These are phyloP conservation scores for Fusarium sp. DNA, from an alignment of 2,329 filamentous ascomycete genomes.

Conservation along the genomic window DNA sequence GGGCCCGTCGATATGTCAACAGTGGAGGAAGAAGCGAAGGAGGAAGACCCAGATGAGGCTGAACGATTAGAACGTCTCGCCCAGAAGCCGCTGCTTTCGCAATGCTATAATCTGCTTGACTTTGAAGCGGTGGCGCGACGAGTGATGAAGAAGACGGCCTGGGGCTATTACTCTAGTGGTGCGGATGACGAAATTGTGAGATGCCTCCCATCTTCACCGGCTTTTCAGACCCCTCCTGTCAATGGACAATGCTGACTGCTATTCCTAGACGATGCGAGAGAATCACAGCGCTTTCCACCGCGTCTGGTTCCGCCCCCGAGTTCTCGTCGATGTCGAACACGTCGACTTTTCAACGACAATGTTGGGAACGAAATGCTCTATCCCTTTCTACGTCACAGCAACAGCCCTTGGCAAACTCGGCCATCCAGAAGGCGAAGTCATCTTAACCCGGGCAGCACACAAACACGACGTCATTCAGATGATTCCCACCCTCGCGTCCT, in stretches of 20 bases:
- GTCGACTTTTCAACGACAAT: conserved; percentile 89
- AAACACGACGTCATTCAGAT: conserved; percentile 94
- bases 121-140: conserved; percentile 14
- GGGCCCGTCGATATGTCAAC: not conserved
- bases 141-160: conserved; percentile 5
- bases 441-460: conserved; percentile 81
- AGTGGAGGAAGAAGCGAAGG: not conserved
- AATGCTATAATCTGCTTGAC: conserved; percentile 16
- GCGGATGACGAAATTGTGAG: conserved; percentile 28
- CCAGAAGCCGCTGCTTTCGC: conserved; percentile 11
- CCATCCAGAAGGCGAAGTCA: conserved; percentile 89
- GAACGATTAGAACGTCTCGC: not conserved
- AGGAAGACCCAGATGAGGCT: not conserved
- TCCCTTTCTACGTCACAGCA: conserved; percentile 97
- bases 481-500: conserved; percentile 96
- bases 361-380: conserved; percentile 82
- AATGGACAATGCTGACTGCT: not conserved
- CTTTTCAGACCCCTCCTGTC: no score
- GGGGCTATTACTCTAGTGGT: conserved; percentile 28
- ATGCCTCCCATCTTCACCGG: no score
- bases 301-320: conserved; percentile 89
- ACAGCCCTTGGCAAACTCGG: conserved; percentile 95
- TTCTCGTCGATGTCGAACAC: conserved; percentile 86
- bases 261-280: conserved; percentile 79
- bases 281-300: conserved; percentile 96